Evolutionary conservation across 2,329 filamentous ascomycete species (phyloP), one percentile per base, ranked within the genome.

Genomic region (Polytolypa hystricis): DNA sequence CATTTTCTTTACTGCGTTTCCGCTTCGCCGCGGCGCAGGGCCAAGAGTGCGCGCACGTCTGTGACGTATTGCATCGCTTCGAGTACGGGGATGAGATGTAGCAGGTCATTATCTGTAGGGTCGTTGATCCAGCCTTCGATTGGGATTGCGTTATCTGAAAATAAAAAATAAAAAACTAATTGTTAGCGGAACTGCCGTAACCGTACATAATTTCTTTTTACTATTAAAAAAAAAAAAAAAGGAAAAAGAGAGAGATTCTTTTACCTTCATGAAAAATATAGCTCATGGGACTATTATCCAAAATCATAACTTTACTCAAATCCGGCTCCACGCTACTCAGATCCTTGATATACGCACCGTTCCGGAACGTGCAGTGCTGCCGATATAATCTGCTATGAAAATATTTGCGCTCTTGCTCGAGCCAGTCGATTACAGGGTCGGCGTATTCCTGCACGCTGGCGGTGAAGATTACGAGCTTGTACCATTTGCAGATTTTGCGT

Each of bases 121-220:
- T 98, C 91, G 60, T 81, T 94, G 64, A 98, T 96, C 91, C 91
- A 98, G 54, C 91, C 91, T 66, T 96, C 89, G 56, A 98, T 96
- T 3, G 91, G 91, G 53, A 98, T 95, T 34, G 91, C 91, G 65
- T 98, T 98, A 61, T 98, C 91, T 98, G 53, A 28, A 23, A 7
- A 30, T 42, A 36, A 39, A 39, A 18, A 40, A 25, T n/a, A 25
- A 7, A 25, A 25, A 7, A 25, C 21, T 25, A 25, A n/a, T 25
- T 7, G 21, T 25, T 7, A 25, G n/a, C 21, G 21, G n/a, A 25
- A 25, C n/a, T n/a, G n/a, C n/a, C n/a, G n/a, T n/a, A n/a, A n/a
- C n/a, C n/a, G n/a, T n/a, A n/a, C n/a, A n/a, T n/a, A n/a, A n/a
- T n/a, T n/a, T n/a, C n/a, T n/a, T n/a, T n/a, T n/a, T n/a, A 33